These are phyloP conservation scores for Sporothrix pseudoabietina DNA, from an alignment of 2,329 filamentous ascomycete genomes.

Conservation along the genomic window DNA sequence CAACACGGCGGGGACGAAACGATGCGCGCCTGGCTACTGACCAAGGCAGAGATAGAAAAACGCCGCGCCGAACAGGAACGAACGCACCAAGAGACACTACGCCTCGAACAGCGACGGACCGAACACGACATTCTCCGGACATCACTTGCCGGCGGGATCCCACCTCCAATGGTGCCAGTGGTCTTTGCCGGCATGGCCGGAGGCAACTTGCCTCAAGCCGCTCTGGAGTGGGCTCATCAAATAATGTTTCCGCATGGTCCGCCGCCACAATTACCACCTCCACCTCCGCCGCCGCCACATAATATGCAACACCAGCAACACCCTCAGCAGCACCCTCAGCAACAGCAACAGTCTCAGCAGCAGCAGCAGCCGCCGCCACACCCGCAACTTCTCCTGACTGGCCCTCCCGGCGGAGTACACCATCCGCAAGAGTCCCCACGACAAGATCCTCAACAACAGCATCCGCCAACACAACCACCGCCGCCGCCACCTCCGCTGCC, in stretches of 20 bases:
- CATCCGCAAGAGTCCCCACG: conserved; percentile 44
- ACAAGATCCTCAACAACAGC: conserved; percentile 22
- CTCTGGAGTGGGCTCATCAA: conserved; percentile 70
- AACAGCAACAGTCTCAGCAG: conserved; percentile 36
- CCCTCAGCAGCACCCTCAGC: conserved; percentile 54
- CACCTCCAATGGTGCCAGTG: conserved; percentile 72
- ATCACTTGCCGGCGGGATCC: conserved; percentile 69
- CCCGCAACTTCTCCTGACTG: background rate
- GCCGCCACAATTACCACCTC: conserved; percentile 19
- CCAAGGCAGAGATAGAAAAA: conserved; percentile 73
- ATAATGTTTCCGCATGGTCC: conserved; percentile 54
- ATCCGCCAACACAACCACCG: conserved; percentile 2
- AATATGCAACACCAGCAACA: conserved; percentile 48
- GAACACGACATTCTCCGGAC: conserved; percentile 73
- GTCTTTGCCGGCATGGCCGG: conserved; percentile 74
- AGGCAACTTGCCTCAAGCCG: conserved; percentile 60
- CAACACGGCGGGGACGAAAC: conserved; percentile 67
- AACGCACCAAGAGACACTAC: conserved; percentile 63
- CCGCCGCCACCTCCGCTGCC: background rate
- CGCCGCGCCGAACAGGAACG: conserved; percentile 75
- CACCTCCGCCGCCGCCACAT: conserved; percentile 12
- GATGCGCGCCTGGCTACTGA: conserved; percentile 70
- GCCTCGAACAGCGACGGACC: conserved; percentile 70
- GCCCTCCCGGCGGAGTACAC: conserved; percentile 1
- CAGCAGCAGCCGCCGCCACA: conserved; percentile 26